These are phyloP conservation scores for Rhynchospora tenuis DNA, from an alignment of 176 grass and related monocot genomes.

Conservation along the genomic window DNA sequence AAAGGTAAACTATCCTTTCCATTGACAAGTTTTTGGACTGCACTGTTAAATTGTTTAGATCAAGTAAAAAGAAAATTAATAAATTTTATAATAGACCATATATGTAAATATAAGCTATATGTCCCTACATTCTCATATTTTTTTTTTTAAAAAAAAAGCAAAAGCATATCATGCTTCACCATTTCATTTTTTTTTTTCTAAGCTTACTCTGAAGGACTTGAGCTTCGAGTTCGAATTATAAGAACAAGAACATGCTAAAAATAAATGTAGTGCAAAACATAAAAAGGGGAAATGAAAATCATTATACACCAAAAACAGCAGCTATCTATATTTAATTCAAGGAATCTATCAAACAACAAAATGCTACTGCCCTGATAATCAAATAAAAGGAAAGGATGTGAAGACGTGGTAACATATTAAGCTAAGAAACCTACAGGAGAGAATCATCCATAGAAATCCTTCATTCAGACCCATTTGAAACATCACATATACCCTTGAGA, in stretches of 20 bases:
- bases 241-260: not conserved
- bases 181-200: not conserved
- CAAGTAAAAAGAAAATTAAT: too few relatives aligned
- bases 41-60: too few relatives aligned
- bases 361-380: not conserved
- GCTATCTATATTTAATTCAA: not conserved
- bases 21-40: too few relatives aligned
- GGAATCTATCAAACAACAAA: not conserved
- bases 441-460: not conserved
- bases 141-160: too few relatives aligned
- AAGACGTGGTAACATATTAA: not conserved
- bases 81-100: too few relatives aligned
- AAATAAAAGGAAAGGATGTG: not conserved
- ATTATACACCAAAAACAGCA: not conserved
- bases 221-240: not conserved
- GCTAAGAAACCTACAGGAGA: not conserved
- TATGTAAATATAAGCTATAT: too few relatives aligned
- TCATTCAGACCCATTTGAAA: not conserved
- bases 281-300: not conserved
- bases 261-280: not conserved
- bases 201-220: not conserved
- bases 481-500: not conserved
- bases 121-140: too few relatives aligned
- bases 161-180: not conserved
- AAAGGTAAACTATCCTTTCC: too few relatives aligned